A percentile compares a stretch with the other conserved stretches of the same genome.
Evolutionary conservation across 2,329 filamentous ascomycete species (phyloP).

Genomic region (Ustulina deusta): DNA sequence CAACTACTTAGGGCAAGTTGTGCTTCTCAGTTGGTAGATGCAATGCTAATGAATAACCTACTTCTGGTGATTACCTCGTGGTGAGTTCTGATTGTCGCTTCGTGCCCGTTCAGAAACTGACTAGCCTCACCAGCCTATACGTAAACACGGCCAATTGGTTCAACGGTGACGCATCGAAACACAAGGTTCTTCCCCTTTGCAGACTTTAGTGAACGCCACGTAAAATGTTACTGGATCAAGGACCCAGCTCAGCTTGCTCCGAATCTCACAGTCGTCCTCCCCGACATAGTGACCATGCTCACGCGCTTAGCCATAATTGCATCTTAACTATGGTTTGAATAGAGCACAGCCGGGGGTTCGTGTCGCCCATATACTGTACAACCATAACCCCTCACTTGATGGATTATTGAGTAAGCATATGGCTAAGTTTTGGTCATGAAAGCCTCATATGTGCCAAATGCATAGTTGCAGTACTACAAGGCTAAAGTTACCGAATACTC

Average conservation of each 20-base stretch:
- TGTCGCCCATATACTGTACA: neutral
- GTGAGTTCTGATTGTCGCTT: slow-evolving; percentile 5
- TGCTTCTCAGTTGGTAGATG: neutral
- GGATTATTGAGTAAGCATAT: neutral
- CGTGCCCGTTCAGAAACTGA: neutral
- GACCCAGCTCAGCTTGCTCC: neutral
- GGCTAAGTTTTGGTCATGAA: neutral
- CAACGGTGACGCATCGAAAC: neutral
- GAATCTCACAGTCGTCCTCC: neutral
- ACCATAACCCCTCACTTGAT: no score
- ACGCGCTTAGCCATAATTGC: neutral
- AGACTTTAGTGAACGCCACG: neutral
- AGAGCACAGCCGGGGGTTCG: no score
- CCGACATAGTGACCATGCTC: neutral
- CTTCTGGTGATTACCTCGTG: neutral
- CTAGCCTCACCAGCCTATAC: neutral
- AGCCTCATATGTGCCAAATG: neutral
- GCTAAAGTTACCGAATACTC: neutral
- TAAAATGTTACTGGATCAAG: neutral
- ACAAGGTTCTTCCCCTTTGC: neutral
- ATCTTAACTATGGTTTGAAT: neutral
- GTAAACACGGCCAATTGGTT: no score
- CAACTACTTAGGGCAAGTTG: no score
- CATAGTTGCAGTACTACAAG: neutral
- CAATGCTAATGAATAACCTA: neutral